Evolutionary conservation across 768 basidiomycete species (phyloP).

Genomic region (Russula compacta): DNA sequence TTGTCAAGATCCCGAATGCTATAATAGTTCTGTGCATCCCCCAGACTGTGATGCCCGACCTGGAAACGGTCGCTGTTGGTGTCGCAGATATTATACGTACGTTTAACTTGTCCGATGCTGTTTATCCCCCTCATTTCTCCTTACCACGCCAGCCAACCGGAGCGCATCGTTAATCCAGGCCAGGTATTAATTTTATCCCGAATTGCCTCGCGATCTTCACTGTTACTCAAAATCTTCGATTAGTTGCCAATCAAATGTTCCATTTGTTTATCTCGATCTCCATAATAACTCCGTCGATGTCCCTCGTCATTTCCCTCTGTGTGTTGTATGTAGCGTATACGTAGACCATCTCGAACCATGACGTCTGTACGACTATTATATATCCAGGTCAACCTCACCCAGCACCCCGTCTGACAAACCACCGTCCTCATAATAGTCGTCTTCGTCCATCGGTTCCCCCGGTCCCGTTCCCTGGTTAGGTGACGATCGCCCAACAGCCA

Average conservation of each 20-base stretch:
- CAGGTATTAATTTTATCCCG: constrained; percentile 31
- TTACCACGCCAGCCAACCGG: constrained; percentile 38
- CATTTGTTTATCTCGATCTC: neutral
- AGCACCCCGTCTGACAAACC: constrained; percentile 51
- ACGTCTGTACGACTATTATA: constrained; percentile 14
- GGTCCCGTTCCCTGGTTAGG: constrained; percentile 24
- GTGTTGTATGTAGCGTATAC: neutral
- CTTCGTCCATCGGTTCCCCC: constrained; percentile 28
- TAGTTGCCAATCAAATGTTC: constrained; percentile 5
- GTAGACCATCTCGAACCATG: constrained; percentile 1
- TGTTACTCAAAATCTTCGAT: neutral
- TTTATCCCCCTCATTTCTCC: neutral
- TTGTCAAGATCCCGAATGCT: constrained; percentile 40
- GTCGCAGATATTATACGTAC: constrained; percentile 50
- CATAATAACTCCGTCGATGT: neutral
- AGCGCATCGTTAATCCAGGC: constrained; percentile 34
- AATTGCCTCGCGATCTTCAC: neutral
- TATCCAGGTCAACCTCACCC: constrained; percentile 42
- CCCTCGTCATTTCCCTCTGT: neutral
- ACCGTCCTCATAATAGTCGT: constrained; percentile 37
- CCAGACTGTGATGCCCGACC: constrained; percentile 31
- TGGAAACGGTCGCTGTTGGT: constrained; percentile 24
- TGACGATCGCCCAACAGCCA: constrained; percentile 19
- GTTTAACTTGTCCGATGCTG: constrained; percentile 12
- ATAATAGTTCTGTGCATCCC: constrained; percentile 42